Evolutionary conservation across 2,329 filamentous ascomycete genomes (phyloP).

Genomic region (Zymoseptoria passerinii): DNA sequence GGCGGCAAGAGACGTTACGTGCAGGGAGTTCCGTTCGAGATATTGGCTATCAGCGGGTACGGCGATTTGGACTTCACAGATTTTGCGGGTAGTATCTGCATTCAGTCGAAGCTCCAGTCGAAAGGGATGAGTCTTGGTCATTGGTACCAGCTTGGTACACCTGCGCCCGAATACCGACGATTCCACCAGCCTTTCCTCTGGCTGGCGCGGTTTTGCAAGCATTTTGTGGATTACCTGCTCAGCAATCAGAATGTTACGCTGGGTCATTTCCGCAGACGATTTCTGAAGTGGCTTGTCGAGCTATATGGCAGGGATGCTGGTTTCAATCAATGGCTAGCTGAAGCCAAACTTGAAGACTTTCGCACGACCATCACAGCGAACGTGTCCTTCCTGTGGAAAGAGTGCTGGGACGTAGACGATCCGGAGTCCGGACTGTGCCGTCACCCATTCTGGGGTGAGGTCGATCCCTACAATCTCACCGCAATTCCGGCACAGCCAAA

Average conservation of each 20-base stretch:
- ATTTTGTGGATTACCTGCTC: slow-evolving; percentile 59
- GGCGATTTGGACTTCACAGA: slow-evolving; percentile 42
- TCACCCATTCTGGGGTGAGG: slow-evolving; percentile 33
- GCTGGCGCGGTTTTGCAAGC: slow-evolving; percentile 62
- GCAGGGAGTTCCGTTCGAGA: slow-evolving; percentile 46
- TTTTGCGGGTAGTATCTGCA: slow-evolving; percentile 44
- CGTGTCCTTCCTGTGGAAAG: slow-evolving; percentile 56
- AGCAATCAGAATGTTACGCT: slow-evolving; percentile 39
- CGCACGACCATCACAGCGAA: slow-evolving; percentile 53
- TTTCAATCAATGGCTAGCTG: slow-evolving; percentile 49
- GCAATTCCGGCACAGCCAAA: slow-evolving; percentile 26
- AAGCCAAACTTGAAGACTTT: slow-evolving; percentile 47
- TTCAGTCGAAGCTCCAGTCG: slow-evolving; percentile 44
- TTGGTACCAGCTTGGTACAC: slow-evolving; percentile 56
- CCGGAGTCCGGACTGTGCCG: slow-evolving; percentile 19
- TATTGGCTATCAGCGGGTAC: slow-evolving; percentile 60
- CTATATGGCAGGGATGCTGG: slow-evolving; percentile 38
- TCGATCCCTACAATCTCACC: slow-evolving; percentile 22
- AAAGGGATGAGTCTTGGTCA: slow-evolving; percentile 8
- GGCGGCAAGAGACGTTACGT: slow-evolving; percentile 44
- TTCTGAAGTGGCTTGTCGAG: slow-evolving; percentile 48
- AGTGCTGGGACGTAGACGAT: slow-evolving; percentile 46
- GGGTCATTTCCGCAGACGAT: slow-evolving; percentile 49
- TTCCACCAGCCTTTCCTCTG: slow-evolving; percentile 60
- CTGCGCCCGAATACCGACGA: slow-evolving; percentile 52